phyloP scores from a whole-genome alignment of 805 yeast genomes.

The Teunomyces gatunensis region DNA sequence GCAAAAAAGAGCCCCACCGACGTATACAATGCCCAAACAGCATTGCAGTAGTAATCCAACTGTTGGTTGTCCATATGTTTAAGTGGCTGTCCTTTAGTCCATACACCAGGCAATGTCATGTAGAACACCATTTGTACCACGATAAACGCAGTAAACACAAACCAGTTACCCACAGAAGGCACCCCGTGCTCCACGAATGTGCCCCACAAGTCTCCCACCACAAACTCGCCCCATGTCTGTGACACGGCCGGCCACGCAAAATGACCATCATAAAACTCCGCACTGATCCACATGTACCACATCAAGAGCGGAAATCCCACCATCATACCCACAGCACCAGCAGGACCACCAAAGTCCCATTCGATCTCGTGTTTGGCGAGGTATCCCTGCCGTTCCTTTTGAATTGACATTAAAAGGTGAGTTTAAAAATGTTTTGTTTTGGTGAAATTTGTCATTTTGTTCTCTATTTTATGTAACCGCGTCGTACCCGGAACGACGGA shows the following conservation, averaged over 20 bases:
- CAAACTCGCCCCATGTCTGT: constrained; percentile 53
- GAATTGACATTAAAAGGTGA: neutral
- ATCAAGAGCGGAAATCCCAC: constrained; percentile 86
- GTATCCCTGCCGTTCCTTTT: constrained; percentile 26
- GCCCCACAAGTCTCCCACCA: constrained; percentile 34
- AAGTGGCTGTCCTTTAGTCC: constrained; percentile 94
- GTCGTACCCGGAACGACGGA: neutral
- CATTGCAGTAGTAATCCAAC: constrained; percentile 91
- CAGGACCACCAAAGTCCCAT: constrained; percentile 92
- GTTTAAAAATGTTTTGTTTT: neutral
- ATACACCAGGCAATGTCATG: constrained; percentile 84
- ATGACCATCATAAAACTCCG: constrained; percentile 71
- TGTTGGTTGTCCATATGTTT: constrained; percentile 75
- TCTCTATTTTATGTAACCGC: neutral
- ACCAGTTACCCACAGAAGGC: constrained; percentile 63
- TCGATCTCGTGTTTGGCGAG: constrained; percentile 52
- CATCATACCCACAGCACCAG: constrained; percentile 90
- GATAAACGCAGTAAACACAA: constrained; percentile 68
- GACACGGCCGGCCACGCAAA: constrained; percentile 65
- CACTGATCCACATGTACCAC: constrained; percentile 96
- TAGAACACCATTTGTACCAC: constrained; percentile 69
- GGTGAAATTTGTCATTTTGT: neutral
- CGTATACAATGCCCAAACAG: constrained; percentile 78
- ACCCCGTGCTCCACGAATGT: constrained; percentile 51
- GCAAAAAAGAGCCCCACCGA: constrained; percentile 55